phyloP scores from a whole-genome alignment of 179 eudicot genomes.

The Sideroxylon spinosum region DNA sequence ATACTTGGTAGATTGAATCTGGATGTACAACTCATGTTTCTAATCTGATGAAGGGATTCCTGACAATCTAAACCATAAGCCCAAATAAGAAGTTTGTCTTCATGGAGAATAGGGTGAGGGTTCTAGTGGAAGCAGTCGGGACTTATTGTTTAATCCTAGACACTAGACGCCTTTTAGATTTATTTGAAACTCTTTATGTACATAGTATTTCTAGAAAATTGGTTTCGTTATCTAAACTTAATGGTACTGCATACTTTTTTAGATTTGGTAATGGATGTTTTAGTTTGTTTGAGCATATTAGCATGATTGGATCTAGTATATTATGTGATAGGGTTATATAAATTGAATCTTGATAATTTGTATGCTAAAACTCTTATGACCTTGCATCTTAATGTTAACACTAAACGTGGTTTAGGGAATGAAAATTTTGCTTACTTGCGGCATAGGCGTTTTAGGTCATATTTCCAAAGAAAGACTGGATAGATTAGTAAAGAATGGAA shows the following conservation, averaged over 20 bases:
- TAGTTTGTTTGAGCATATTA: constrained; percentile 5
- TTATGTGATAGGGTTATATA: constrained; percentile 14
- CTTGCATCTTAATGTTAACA: too few species aligned
- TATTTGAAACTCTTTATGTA: constrained; percentile 14
- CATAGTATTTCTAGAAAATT: constrained; percentile 13
- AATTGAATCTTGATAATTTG: constrained; percentile 7
- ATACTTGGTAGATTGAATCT: constrained; percentile 1
- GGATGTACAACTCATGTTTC: constrained; percentile 12
- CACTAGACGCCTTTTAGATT: constrained; percentile 11
- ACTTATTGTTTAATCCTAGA: constrained; percentile 13
- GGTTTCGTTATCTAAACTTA: constrained; percentile 11
- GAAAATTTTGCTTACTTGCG: background rate
- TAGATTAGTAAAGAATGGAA: background rate
- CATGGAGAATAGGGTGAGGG: constrained; percentile 10
- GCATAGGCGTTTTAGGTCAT: background rate
- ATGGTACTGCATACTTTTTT: constrained; percentile 2
- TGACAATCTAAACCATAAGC: constrained; percentile 12
- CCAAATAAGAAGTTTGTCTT: constrained; percentile 4
- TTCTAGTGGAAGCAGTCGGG: constrained; percentile 20
- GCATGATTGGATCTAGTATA: background rate
- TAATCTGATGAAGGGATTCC: constrained; percentile 13
- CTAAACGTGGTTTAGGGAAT: constrained; percentile 7
- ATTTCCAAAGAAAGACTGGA: background rate
- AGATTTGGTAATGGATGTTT: constrained; percentile 7
- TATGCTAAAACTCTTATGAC: constrained; percentile 3